These are phyloP conservation scores for Apiotrichum siamense DNA, from an alignment of 1,284 basidiomycete genomes.

Conservation along the genomic window DNA sequence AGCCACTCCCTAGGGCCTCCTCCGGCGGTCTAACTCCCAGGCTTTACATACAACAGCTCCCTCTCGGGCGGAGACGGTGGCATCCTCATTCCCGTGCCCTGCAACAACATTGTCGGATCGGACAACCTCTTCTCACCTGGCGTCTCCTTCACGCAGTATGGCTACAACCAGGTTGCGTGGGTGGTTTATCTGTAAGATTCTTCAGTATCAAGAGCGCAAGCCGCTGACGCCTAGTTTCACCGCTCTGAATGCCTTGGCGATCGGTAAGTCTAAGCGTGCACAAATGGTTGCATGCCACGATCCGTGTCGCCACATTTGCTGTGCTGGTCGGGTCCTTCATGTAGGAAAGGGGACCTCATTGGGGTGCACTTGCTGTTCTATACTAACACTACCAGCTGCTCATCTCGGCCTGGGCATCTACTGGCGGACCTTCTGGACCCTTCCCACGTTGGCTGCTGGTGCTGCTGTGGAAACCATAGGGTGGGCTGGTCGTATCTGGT, in stretches of 20 bases:
- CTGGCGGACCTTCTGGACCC: constrained; percentile 28
- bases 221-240: background rate
- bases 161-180: constrained; percentile 14
- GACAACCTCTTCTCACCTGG: constrained; percentile 18
- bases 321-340: no score
- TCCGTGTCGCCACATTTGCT: no score
- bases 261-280: background rate
- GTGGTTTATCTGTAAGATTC: background rate
- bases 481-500: constrained; percentile 23
- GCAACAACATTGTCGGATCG: constrained; percentile 26
- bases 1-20: no score
- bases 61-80: no score
- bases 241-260: background rate
- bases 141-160: constrained; percentile 22
- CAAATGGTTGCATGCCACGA: no score
- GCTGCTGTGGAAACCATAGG: background rate
- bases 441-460: constrained; percentile 29
- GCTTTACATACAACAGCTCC: no score
- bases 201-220: background rate
- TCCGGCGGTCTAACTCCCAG: no score
- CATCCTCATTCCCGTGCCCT: no score
- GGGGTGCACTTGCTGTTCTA: no score
- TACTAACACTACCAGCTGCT: constrained; percentile 9
- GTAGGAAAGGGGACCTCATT: no score
- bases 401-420: constrained; percentile 27